Percentiles rank a stretch among this genome's conserved stretches.
Evolutionary conservation across 2,329 filamentous ascomycete species (phyloP).

Genomic region (Pseudodiploospora longispora): DNA sequence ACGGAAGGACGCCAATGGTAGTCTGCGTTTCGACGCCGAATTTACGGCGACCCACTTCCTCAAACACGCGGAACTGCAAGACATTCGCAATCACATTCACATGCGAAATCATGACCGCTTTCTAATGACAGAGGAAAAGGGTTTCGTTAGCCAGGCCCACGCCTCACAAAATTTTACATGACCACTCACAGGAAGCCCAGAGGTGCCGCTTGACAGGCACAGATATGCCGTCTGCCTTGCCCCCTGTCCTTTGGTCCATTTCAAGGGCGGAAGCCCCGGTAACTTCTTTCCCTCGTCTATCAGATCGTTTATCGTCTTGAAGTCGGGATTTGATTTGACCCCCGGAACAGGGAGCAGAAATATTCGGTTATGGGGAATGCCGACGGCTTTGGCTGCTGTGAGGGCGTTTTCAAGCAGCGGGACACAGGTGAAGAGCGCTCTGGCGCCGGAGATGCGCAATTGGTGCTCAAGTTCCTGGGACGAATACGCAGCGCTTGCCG

Average conservation of each 20-base stretch:
- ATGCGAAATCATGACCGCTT: conserved; percentile 80
- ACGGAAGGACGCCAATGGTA: conserved; percentile 62
- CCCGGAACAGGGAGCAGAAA: conserved; percentile 63
- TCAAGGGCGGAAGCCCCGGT: conserved; percentile 44
- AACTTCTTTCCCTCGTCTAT: conserved; percentile 51
- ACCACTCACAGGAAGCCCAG: conserved; percentile 58
- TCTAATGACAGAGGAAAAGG: conserved; percentile 33
- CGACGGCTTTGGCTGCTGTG: conserved; percentile 53
- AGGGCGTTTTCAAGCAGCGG: conserved; percentile 57
- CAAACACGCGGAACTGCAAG: conserved; percentile 48
- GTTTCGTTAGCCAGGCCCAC: conserved; percentile 4
- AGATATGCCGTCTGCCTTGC: conserved; percentile 64
- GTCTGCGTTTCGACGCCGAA: conserved; percentile 33
- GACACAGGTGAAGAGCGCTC: conserved; percentile 63
- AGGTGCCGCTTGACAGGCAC: conserved; percentile 75
- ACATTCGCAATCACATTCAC: conserved; percentile 71
- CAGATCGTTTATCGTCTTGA: conserved; percentile 59
- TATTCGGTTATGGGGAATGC: conserved; percentile 55
- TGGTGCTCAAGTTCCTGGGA: conserved; percentile 63
- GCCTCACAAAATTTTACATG: neutral
- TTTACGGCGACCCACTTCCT: conserved; percentile 29
- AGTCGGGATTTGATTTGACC: conserved; percentile 40
- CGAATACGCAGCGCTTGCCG: conserved; percentile 69
- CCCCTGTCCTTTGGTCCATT: conserved; percentile 57
- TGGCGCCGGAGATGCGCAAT: conserved; percentile 59